Evolutionary conservation across 164 flowering plant genomes (phyloP).

Genomic region (Echeveria elegans): DNA sequence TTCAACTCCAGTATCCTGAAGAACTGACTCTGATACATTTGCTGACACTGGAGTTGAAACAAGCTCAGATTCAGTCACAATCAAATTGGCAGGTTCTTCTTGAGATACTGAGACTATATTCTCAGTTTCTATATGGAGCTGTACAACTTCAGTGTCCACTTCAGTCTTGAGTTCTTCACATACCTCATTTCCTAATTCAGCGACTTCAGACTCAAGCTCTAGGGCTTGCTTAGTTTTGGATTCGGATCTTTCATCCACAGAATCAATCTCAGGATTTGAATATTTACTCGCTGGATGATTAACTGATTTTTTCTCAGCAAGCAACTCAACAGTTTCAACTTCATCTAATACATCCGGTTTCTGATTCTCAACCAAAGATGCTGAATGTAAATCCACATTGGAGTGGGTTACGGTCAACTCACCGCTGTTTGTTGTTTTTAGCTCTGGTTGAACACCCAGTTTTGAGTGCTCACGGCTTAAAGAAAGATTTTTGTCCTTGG

Average conservation of each 20-base stretch:
- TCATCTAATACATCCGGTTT: neutral
- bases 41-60: conserved; percentile 32
- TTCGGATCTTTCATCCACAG: conserved; percentile 16
- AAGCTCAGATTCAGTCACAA: conserved; percentile 74
- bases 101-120: conserved; percentile 25
- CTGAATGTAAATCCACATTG: conserved; percentile 14
- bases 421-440: neutral
- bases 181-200: neutral
- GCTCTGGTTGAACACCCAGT: neutral
- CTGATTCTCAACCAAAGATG: neutral
- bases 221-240: conserved; percentile 3
- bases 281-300: conserved; percentile 14
- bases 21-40: conserved; percentile 25
- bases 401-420: neutral
- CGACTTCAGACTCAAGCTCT: neutral
- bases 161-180: conserved; percentile 1
- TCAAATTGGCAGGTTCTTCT: conserved; percentile 53
- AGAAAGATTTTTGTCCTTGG: neutral
- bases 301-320: conserved; percentile 12
- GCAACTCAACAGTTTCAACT: neutral
- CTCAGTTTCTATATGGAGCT: conserved; percentile 44
- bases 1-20: conserved; percentile 21
- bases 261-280: conserved; percentile 15
- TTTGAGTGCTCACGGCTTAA: neutral
- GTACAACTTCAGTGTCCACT: conserved; percentile 29